These are phyloP conservation scores for Ceratocystis variospora DNA, from an alignment of 2,329 filamentous ascomycete genomes.

Conservation along the genomic window DNA sequence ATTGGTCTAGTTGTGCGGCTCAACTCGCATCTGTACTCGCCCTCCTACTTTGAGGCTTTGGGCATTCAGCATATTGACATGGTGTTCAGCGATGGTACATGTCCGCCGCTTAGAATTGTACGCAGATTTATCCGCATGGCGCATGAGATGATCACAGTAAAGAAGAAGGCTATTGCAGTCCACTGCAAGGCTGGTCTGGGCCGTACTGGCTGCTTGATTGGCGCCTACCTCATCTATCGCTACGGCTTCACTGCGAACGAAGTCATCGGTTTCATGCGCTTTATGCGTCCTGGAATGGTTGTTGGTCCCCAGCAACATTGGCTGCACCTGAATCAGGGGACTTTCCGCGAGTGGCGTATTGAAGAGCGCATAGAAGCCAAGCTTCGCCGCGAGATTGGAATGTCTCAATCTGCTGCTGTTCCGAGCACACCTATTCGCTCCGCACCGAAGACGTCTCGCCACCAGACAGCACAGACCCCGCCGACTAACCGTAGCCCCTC, in stretches of 20 bases:
- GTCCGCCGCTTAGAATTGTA: conserved; percentile 76
- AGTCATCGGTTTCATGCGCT: conserved; percentile 95
- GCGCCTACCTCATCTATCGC: conserved; percentile 92
- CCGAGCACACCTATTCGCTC: conserved; percentile 49
- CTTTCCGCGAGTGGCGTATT: conserved; percentile 98
- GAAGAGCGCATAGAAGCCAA: conserved; percentile 68
- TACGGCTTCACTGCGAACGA: conserved; percentile 96
- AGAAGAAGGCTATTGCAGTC: conserved; percentile 86
- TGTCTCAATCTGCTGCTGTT: conserved; percentile 28
- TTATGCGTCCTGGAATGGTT: conserved; percentile 98
- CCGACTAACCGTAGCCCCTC: conserved; percentile 67
- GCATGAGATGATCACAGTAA: conserved; percentile 82
- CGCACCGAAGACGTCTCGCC: conserved; percentile 47
- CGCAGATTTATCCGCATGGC: conserved; percentile 89
- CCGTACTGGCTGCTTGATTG: conserved; percentile 88
- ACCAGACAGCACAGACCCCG: conserved; percentile 64
- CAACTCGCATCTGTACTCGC: conserved; percentile 90
- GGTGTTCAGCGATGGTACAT: conserved; percentile 98
- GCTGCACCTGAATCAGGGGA: conserved; percentile 91
- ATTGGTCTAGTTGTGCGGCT: conserved; percentile 88
- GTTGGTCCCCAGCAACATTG: conserved; percentile 97
- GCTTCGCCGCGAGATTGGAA: conserved; percentile 45
- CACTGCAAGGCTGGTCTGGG: conserved; percentile 97
- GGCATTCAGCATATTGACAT: conserved; percentile 95
- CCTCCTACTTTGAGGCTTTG: conserved; percentile 90